Evolutionary conservation across 2,329 filamentous ascomycete species (phyloP).

Genomic region (Monilinia laxa): DNA sequence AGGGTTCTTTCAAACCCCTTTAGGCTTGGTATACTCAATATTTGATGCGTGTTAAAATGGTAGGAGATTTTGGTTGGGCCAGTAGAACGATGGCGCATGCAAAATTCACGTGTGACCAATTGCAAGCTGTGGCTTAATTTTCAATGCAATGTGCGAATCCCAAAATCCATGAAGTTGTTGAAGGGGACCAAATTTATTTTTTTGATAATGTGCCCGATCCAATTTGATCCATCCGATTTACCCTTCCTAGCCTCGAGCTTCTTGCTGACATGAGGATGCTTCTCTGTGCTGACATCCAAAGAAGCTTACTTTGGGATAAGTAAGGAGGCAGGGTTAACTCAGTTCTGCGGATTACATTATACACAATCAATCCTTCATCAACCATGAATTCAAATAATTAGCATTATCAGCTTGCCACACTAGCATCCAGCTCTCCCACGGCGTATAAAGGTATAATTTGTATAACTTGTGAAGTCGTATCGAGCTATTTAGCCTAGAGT

Average conservation of each 20-base stretch:
- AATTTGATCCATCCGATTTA: background rate
- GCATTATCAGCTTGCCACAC: slow-evolving; percentile 11
- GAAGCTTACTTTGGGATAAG: slow-evolving; percentile 12
- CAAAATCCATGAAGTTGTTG: background rate
- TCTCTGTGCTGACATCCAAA: slow-evolving; percentile 10
- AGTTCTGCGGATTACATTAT: background rate
- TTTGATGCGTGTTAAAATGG: background rate
- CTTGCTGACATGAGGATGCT: slow-evolving; percentile 17
- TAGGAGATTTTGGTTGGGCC: background rate
- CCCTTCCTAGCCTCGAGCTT: background rate
- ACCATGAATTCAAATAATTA: background rate
- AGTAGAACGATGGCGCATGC: background rate
- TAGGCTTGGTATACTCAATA: background rate
- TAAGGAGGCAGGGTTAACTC: background rate
- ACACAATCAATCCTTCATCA: background rate
- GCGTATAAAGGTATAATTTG: background rate
- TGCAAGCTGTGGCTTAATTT: background rate
- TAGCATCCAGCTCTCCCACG: background rate
- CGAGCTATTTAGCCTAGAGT: background rate
- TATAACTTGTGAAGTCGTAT: background rate
- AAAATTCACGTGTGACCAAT: background rate
- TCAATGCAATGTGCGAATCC: background rate
- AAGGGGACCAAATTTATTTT: no score
- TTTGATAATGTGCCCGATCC: background rate
- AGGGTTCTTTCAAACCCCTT: background rate